Evolutionary conservation across 805 yeast genomes (phyloP).

Genomic region (Jamesozyma lodderae): DNA sequence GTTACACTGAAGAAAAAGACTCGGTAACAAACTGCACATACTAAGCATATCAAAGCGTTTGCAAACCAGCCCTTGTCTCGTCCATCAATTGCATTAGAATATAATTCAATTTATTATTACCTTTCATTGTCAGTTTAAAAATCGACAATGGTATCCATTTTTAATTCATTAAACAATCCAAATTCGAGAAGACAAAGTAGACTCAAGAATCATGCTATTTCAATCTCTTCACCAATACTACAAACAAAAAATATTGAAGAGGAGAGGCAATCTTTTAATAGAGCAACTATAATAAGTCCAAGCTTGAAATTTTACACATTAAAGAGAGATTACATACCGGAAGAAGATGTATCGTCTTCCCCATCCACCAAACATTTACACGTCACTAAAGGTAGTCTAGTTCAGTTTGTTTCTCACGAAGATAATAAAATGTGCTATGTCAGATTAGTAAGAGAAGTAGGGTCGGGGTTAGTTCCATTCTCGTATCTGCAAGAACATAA

Average conservation of each 20-base stretch:
- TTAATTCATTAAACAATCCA: not conserved
- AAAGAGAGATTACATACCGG: conserved; percentile 2
- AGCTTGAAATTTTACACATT: conserved; percentile 6
- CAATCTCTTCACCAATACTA: not conserved
- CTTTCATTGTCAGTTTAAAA: not conserved
- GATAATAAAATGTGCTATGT: conserved; percentile 8
- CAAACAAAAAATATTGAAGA: not conserved
- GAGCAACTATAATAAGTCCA: not conserved
- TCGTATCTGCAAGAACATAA: conserved; percentile 9
- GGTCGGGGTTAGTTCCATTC: conserved; percentile 11
- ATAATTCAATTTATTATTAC: too few species aligned
- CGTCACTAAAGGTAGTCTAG: conserved; percentile 7
- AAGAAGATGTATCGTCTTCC: too few species aligned
- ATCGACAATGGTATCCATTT: not conserved
- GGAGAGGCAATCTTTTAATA: conserved; percentile 3
- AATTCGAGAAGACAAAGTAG: not conserved
- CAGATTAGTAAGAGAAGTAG: conserved; percentile 10
- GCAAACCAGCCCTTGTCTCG: too few species aligned
- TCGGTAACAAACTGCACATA: too few species aligned
- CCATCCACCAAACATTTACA: not conserved
- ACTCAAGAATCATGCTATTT: too few species aligned
- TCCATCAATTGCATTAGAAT: too few species aligned
- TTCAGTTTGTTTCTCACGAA: conserved; percentile 12
- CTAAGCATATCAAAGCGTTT: too few species aligned
- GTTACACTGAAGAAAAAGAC: too few species aligned